A percentile compares a stretch with the other conserved stretches of the same genome.
Conservation (phyloP, 306 rosid species). For the Luffa acutangula region DNA sequence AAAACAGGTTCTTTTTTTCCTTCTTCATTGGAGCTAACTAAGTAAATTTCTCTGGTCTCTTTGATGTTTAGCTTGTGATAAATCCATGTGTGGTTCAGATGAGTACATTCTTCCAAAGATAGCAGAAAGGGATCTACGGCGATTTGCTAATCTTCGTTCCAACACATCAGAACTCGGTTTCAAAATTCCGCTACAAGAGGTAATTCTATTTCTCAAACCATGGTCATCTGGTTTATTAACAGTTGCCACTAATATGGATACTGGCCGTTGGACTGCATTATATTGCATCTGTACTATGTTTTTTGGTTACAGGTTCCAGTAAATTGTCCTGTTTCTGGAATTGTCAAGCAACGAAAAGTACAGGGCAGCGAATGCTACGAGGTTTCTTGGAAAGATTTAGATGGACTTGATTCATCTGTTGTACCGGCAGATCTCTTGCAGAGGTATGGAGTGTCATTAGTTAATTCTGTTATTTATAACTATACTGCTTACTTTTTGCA, state of each 20-base stretch:
- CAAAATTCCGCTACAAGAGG: constrained; percentile 54
- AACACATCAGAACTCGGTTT: constrained; percentile 45
- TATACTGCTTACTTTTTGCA: background rate
- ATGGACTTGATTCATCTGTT: constrained; percentile 51
- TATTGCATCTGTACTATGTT: background rate
- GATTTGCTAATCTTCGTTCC: constrained; percentile 51
- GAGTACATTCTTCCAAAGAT: constrained; percentile 71
- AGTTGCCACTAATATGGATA: background rate
- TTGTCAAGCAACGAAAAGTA: constrained; percentile 46
- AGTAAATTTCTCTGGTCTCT: background rate
- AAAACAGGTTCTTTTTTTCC: constrained; percentile 53
- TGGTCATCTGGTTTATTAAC: background rate
- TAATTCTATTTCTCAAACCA: constrained; percentile 2
- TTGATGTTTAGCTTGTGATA: background rate
- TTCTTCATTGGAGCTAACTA: background rate
- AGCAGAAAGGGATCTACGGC: constrained; percentile 64
- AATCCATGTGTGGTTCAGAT: constrained; percentile 26
- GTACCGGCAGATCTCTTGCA: constrained; percentile 57
- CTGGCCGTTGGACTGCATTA: background rate
- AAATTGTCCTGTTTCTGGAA: constrained; percentile 57
- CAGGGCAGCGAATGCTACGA: constrained; percentile 62
- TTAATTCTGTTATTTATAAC: background rate
- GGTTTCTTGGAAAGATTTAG: constrained; percentile 55
- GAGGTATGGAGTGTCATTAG: constrained; percentile 24
- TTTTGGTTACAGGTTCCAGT: constrained; percentile 40